Percentiles rank a stretch among this genome's conserved stretches.
Conservation (phyloP, 2,329 filamentous ascomycete species). For the Clonostachys rhizophaga region DNA sequence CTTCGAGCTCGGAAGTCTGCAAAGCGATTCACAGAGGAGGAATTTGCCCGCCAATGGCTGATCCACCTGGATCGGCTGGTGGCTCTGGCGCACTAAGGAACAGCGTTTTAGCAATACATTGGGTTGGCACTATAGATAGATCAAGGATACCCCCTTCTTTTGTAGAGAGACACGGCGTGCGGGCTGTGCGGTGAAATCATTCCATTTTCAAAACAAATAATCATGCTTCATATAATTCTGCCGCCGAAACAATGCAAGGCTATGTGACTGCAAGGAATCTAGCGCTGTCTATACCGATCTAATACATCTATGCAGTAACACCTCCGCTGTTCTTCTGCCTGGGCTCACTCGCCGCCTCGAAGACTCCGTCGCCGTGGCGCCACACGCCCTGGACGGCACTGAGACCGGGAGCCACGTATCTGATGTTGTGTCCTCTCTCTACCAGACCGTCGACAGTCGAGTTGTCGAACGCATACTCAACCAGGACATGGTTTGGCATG, state of each 20-base stretch:
- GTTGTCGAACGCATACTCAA: conserved; percentile 69
- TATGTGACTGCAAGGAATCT: too few species aligned
- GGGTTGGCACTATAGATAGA: conserved; percentile 2
- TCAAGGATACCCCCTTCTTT: conserved; percentile 6
- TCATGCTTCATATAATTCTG: too few species aligned
- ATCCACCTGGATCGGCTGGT: conserved; percentile 71
- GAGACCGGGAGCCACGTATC: conserved; percentile 56
- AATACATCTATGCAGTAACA: conserved; percentile 33
- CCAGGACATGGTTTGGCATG: conserved; percentile 61
- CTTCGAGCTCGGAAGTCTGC: conserved; percentile 72
- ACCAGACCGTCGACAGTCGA: conserved; percentile 58
- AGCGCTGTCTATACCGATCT: background rate
- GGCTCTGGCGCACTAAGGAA: conserved; percentile 20
- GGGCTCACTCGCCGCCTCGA: conserved; percentile 75
- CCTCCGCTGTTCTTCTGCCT: conserved; percentile 69
- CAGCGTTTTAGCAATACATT: background rate
- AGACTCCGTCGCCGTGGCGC: conserved; percentile 57
- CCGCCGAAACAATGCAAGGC: too few species aligned
- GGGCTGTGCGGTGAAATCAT: too few species aligned
- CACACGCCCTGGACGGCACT: conserved; percentile 70
- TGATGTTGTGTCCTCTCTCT: conserved; percentile 65
- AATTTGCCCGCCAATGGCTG: conserved; percentile 78
- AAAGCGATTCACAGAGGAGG: conserved; percentile 80
- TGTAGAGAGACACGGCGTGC: conserved; percentile 1
- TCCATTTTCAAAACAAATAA: too few species aligned